These are phyloP conservation scores for Epicoccum nigrum DNA, from an alignment of 2,329 filamentous ascomycete species.

Conservation along the genomic window DNA sequence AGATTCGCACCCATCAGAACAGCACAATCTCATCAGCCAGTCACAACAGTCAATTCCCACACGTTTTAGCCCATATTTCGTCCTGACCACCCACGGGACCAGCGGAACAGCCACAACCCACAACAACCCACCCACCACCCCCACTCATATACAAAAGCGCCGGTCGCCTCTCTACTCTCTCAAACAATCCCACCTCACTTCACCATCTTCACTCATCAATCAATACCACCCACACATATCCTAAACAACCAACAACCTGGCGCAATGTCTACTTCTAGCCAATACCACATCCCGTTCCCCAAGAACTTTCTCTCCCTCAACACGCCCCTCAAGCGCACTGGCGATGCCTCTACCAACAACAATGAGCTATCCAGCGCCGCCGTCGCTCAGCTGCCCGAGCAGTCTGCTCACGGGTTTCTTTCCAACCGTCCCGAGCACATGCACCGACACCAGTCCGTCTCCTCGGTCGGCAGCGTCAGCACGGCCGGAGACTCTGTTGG, in stretches of 20 bases:
- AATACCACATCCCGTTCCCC: conserved; percentile 48
- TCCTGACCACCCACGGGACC: conserved; percentile 24
- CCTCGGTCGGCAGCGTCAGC: conserved; percentile 29
- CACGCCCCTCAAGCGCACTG: conserved; percentile 33
- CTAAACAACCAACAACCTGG: conserved; percentile 27
- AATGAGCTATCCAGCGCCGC: conserved; percentile 18
- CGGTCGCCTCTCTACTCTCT: conserved; percentile 16
- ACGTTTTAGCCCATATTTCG: conserved; percentile 32
- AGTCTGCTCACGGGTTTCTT: conserved; percentile 44
- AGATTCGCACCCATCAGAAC: conserved; percentile 18
- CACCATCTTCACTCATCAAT: conserved; percentile 5
- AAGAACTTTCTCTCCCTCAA: conserved; percentile 46
- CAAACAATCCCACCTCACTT: conserved; percentile 9
- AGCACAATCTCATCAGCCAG: conserved; percentile 23
- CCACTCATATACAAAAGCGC: conserved; percentile 25
- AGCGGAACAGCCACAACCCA: conserved; percentile 23
- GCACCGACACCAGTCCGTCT: conserved; percentile 37
- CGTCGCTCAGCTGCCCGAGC: conserved; percentile 26
- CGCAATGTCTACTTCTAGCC: conserved; percentile 43
- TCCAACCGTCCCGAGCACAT: conserved; percentile 37
- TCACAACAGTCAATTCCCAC: conserved; percentile 34
- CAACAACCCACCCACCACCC: conserved; percentile 11
- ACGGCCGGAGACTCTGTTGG: conserved; percentile 24
- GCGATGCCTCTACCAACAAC: conserved; percentile 12
- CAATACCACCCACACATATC: conserved; percentile 16